Evolutionary conservation across 73 alveolate genomes (phyloP).

Genomic region (Urostyla sp.): DNA sequence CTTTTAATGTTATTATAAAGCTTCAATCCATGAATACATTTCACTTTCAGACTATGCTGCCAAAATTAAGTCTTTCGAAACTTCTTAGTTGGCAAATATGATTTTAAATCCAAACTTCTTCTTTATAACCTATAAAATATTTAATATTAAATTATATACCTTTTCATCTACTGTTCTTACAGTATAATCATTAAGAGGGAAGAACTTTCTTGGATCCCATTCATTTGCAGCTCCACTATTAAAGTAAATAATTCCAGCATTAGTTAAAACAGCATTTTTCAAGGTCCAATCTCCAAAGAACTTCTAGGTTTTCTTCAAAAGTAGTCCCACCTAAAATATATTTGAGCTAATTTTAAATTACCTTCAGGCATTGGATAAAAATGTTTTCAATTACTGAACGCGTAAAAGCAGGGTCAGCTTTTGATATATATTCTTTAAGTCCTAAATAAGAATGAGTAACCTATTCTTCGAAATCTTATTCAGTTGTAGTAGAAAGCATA

Average conservation of each 20-base stretch:
- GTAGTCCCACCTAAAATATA: constrained; percentile 12
- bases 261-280: constrained; percentile 25
- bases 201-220: constrained; percentile 48
- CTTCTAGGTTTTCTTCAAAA: constrained; percentile 29
- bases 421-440: background rate
- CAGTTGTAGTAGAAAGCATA: background rate
- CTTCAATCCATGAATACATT: constrained; percentile 38
- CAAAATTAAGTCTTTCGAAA: constrained; percentile 31
- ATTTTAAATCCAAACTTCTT: constrained; percentile 45
- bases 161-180: constrained; percentile 39
- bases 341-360: no score
- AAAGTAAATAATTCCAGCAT: constrained; percentile 48
- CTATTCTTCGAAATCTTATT: background rate
- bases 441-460: background rate
- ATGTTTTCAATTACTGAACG: constrained; percentile 14
- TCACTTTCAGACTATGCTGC: constrained; percentile 37
- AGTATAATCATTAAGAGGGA: constrained; percentile 39
- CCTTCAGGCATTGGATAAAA: constrained; percentile 23
- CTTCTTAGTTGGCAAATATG: constrained; percentile 23
- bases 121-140: constrained; percentile 21
- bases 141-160: background rate
- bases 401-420: constrained; percentile 17
- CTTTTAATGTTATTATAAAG: constrained; percentile 38
- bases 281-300: constrained; percentile 44
- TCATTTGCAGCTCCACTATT: constrained; percentile 38